Base-by-base conservation (phyloP, 139 green algal genomes). In the Chlamydomonas sp. region DNA sequence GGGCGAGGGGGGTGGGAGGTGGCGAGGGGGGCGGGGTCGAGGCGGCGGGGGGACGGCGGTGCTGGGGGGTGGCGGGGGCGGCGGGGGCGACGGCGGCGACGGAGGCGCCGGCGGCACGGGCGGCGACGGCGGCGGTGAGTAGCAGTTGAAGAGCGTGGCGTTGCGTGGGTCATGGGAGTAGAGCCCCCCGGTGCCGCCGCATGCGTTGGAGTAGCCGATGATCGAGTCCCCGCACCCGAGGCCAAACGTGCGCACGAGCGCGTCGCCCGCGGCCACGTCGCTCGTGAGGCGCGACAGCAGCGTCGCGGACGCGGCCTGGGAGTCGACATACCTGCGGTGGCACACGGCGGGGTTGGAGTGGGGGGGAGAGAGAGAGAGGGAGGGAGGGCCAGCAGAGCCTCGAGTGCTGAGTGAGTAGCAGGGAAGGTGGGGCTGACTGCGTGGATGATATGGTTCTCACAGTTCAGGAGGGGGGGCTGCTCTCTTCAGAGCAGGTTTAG, bases 141-240 rank as follows among this genome's bases (percentile, higher is more conserved):
- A 68, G 34, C 60, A 68, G 34, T 47, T 68, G 22, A 68, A 68
- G 31, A 49, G 13, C 10, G 60, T 47, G 60, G 20, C 16, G 34
- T 68, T 68, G 34, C 24, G 6, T 20, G 31, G 60, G 34, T 68
- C 31, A 20, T 47, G 39, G 60, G 22, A 28, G 34, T 49, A 68
- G 16, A 68, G 31, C 5, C 60, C 60, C 6, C 60, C 60, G 13
- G 60, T 48, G 31, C 60, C 60, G 10, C 31, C 31, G 34, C 60
- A 68, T 10, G 39, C n/a, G 34, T 20, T 20, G 60, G 22, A 38
- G 60, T 26, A 20, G 20, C 31, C 60, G 20, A 13, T 38, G 60
- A 68, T 68, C 10, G 31, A 43, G 34, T 68, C 60, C 8, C 60
- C 60, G 28, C 26, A 61, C 3, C 65, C 39, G 4, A 59, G 63